These are phyloP conservation scores for Boletus eberwhitei DNA, from an alignment of 768 basidiomycete species.

Conservation along the genomic window DNA sequence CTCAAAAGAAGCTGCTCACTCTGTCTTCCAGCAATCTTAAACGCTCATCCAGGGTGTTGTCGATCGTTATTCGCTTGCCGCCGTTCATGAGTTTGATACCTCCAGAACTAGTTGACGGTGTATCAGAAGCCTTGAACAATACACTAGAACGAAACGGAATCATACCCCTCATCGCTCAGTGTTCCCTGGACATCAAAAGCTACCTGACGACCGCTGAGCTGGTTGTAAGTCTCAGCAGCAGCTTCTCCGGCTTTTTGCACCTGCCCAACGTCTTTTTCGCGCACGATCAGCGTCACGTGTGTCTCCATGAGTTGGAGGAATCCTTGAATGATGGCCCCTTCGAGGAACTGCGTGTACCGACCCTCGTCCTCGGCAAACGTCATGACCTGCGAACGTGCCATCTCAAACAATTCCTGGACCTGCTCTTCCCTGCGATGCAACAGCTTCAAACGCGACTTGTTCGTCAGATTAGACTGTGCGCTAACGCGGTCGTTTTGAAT, in stretches of 20 bases:
- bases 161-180: conserved; percentile 67
- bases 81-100: conserved; percentile 77
- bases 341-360: conserved; percentile 78
- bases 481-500: conserved; percentile 38
- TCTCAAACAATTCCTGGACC: conserved; percentile 81
- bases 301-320: conserved; percentile 81
- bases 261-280: conserved; percentile 61
- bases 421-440: conserved; percentile 91
- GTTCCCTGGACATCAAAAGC: conserved; percentile 56
- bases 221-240: conserved; percentile 66
- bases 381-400: conserved; percentile 61
- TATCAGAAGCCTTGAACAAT: neutral
- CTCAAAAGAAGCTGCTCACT: conserved; percentile 44
- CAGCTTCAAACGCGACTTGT: conserved; percentile 89
- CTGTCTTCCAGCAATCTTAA: conserved; percentile 85
- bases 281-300: conserved; percentile 59
- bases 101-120: conserved; percentile 56
- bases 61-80: conserved; percentile 75
- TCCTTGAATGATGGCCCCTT: conserved; percentile 82
- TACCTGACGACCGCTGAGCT: conserved; percentile 71
- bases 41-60: conserved; percentile 94
- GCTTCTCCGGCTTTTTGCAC: conserved; percentile 60
- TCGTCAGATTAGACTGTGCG: conserved; percentile 92
- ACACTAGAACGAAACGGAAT: conserved; percentile 2
- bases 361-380: conserved; percentile 60